Evolutionary conservation across 495 filamentous ascomycete genomes (phyloP), one percentile per base, ranked within the genome.

Genomic region (Aspergillus baeticus): DNA sequence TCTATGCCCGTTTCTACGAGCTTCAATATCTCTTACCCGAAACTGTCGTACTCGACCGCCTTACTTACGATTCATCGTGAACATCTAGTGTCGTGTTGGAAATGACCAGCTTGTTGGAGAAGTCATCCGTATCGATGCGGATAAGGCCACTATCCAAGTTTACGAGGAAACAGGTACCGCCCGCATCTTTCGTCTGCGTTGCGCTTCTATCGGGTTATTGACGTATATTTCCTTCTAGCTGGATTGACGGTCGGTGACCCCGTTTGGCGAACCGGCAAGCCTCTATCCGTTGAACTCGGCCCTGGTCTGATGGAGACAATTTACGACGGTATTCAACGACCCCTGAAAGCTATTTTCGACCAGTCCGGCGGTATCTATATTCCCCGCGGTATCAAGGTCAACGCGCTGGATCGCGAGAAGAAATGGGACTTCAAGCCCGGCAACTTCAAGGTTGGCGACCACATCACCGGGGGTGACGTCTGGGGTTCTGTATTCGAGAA

Each of bases 291-390:
- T 69, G 95, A 99, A 74, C 86, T 98, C 51, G 94, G 94, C 23
- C 94, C 94, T 60, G 94, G 95, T 65, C 75, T 99, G 75, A 90
- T 98, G 85, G 92, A 98, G 77, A 98, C 95, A 49, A 98, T 98
- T 69, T 98, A 98, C 78, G 95, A 99, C 69, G 94, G 94, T 69
- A 98, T 99, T 63, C 94, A 99, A 71, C 89, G 94, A 58, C 94
- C 94, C 53, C 84, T 99, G 61, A 87, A 85, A 68, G 84, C 82
- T 54, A 99, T 99, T 65, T 80, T 87, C 54, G 77, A 86, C 43
- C 72, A 84, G 46, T 85, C 89, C 13, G 75, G 89, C 58, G 87
- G 90, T 69, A 98, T 98, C 70, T 98, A 98, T 66, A 99, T 99
- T 60, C 94, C 94, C 57, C 89, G 95, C 62, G 94, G 94, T 70